Evolutionary conservation across 345 rosid species (phyloP), one percentile per base, ranked within the genome.

Genomic region (Citrus inodora): DNA sequence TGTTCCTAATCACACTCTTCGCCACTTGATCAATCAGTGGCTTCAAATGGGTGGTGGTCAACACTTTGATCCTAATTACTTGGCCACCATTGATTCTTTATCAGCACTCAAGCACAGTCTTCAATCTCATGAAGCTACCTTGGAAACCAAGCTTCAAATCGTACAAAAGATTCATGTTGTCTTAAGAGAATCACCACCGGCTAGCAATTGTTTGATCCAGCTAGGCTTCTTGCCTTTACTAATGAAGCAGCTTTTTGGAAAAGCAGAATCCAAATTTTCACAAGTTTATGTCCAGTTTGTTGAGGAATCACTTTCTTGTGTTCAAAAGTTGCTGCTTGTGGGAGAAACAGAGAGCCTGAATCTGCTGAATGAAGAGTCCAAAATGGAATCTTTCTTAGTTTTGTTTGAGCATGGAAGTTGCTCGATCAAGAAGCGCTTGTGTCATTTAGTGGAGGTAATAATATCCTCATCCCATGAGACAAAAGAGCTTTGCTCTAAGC

Each of bases 1-100:
- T 19, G 87, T 91, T 79, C 94, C 94, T 9, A 91, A 91, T 79
- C 88, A 88, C 80, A 88, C 89, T 46, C 92, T 91, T 75, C 89
- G 85, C 22, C 90, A 89, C 74, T 80, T 91, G 59, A 70, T 70
- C 74, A 77, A 88, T 60, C 89, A 85, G 62, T 91, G 94, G 94
- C 80, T 79, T 32, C 83, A 71, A 32, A 76, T 77, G 78, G 83
- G 75, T 33, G 6, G 66, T 42, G 30, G 33, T 79, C 76, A 77
- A n/a, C 79, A 76, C 17, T 66, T 82, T 22, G 85, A 80, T 65
- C 82, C 82, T 48, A 33, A 42, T 61, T 66, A 67, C 78, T 35
- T 82, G 27, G 24, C 48, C n/a, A 67, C 30, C 5, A 58, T 71
- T 9, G 81, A 82, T 51, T 77, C 85, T 76, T 30, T 89, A 35